Evolutionary conservation across 495 filamentous ascomycete species (phyloP), one percentile per base, ranked within the genome.

Genomic region (Daldinia bambusicola): DNA sequence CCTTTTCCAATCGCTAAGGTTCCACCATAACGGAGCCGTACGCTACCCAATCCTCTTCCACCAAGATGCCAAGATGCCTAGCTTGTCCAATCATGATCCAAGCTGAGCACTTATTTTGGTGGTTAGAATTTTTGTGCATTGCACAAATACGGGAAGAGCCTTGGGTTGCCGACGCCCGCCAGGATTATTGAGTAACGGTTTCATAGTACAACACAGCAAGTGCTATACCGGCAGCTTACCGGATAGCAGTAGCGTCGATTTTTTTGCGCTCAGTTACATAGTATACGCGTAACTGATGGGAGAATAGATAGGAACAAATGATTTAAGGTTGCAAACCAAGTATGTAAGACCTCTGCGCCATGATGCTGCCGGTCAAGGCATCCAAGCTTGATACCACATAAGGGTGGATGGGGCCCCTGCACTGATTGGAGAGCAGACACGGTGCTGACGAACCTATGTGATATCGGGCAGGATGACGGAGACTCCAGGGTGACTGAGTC

Each of bases 11-110:
- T 64, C 55, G 43, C 50, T 61, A 14, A 56, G 43, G 55, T 68
- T 51, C 70, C 57, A 69, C 66, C 56, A 14, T 57, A 66, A 59
- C 45, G 40, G 55, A 51, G 20, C 50, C 66, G 66, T 73, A 73
- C 66, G 37, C 3, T 58, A 30, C 10, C 70, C 70, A 73, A 73
- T 73, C 37, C 41, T 41, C 22, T 50, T 26, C 50, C 50, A 59
- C 45, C 31, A 69, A 50, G 40, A 50, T 51, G 62, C 70, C 70
- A 73, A 73, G 70, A 52, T 20, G 13, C 2, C n/a, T 53, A 45
- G 40, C 60, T 59, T 57, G 41, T 52, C 60, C 32, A 64, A 72
- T 67, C 60, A 61, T 7, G 53, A 52, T 30, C 38, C 9, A 41
- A 20, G 52, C 18, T 50, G 31, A 20, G 13, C 40, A 53, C 34